Evolutionary conservation across 2,329 filamentous ascomycete species (phyloP).

Genomic region (Geosmithia putterillii): DNA sequence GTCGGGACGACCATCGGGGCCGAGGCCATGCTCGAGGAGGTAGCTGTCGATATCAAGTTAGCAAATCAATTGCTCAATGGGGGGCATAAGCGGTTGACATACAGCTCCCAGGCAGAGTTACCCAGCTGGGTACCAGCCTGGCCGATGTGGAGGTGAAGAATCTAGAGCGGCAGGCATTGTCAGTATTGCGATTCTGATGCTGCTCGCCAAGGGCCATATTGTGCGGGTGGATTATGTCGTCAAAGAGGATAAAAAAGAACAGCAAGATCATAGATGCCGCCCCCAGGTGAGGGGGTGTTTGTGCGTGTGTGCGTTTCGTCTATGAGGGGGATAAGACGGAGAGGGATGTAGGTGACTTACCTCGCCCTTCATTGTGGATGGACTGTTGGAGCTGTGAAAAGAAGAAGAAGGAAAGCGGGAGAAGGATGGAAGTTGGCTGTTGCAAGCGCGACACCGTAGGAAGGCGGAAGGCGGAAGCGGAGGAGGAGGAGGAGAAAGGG

Average conservation of each 20-base stretch:
- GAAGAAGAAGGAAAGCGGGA: slow-evolving; percentile 1
- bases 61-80: slow-evolving; percentile 5
- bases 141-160: slow-evolving; percentile 52
- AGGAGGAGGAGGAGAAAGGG: slow-evolving; percentile 4
- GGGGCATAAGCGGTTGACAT: slow-evolving; percentile 23
- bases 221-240: too few relatives aligned
- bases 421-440: not conserved
- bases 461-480: slow-evolving; percentile 7
- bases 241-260: too few relatives aligned
- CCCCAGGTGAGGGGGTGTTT: not conserved
- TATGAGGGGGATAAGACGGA: not conserved
- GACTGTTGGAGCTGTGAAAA: slow-evolving; percentile 3
- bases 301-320: too few relatives aligned
- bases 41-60: slow-evolving; percentile 35
- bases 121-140: slow-evolving; percentile 64
- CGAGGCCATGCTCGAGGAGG: slow-evolving; percentile 60
- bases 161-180: slow-evolving; percentile 21
- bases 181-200: not conserved
- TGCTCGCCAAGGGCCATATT: too few relatives aligned
- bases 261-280: too few relatives aligned
- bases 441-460: slow-evolving; percentile 7
- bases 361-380: slow-evolving; percentile 42
- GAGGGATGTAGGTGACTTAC: slow-evolving; percentile 21
- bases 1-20: slow-evolving; percentile 50
- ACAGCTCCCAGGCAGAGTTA: slow-evolving; percentile 69